phyloP scores from a whole-genome alignment of 2,329 filamentous ascomycete genomes.

The Scedosporium aurantiacum region DNA sequence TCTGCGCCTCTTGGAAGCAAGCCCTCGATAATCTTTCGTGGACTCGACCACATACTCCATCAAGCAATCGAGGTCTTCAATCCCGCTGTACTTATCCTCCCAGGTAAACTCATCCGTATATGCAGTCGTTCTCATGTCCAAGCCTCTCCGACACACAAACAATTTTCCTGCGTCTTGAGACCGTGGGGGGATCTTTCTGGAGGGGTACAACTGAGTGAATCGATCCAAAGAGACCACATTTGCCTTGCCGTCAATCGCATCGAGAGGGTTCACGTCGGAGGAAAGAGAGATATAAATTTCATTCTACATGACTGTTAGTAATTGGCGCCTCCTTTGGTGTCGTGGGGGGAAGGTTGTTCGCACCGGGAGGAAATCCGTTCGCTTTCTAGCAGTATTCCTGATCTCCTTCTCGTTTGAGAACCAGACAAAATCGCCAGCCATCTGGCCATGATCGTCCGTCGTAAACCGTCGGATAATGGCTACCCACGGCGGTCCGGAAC shows the following conservation, averaged over 20 bases:
- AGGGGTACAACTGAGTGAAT: conserved; percentile 62
- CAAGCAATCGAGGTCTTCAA: conserved; percentile 51
- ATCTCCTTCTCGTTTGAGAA: conserved; percentile 89
- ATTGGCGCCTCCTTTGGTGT: not conserved
- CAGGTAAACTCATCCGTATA: conserved; percentile 90
- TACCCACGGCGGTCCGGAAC: conserved; percentile 80
- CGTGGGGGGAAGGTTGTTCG: conserved; percentile 11
- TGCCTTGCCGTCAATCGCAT: conserved; percentile 84
- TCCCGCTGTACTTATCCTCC: conserved; percentile 71
- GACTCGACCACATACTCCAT: conserved; percentile 56
- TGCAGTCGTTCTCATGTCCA: conserved; percentile 75
- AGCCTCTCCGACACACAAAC: conserved; percentile 82
- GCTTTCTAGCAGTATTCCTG: conserved; percentile 69
- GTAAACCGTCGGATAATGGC: conserved; percentile 78
- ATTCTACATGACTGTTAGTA: conserved; percentile 39
- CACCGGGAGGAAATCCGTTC: conserved; percentile 65
- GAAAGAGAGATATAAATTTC: conserved; percentile 86
- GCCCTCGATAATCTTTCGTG: conserved; percentile 55
- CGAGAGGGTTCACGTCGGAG: conserved; percentile 77
- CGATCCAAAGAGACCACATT: conserved; percentile 60
- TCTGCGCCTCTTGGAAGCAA: not conserved
- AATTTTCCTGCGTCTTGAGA: conserved; percentile 71
- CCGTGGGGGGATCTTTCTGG: conserved; percentile 60
- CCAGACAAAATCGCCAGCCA: conserved; percentile 87
- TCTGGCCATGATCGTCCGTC: conserved; percentile 63